Evolutionary conservation across 257 asterid species (phyloP), one percentile per base, ranked within the genome.

Genomic region (Nicotiana benthamiana): DNA sequence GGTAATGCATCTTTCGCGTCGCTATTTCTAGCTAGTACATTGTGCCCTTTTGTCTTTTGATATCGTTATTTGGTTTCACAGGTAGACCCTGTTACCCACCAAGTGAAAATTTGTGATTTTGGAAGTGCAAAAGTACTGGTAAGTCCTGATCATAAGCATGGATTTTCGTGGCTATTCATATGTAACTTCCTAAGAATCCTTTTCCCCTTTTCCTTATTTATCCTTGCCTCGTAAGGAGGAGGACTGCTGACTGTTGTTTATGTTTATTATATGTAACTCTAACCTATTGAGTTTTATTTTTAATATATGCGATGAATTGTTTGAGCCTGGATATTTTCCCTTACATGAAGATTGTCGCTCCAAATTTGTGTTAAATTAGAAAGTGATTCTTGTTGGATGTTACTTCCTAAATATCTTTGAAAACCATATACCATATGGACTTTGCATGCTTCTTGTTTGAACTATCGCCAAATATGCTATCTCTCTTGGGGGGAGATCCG

Each of bases 51-150:
- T 82, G 43, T 75, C 83, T 67, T 4, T 79, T 70, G 24, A 82
- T 75, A 12, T 70, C 22, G 9, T 63, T 62, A 60, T 63, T 80
- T 82, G n/a, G 46, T 75, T 59, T 84, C 24, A 78, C 88, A 95
- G 99, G 99, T 95, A 79, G 93, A 95, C 83, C 93, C 94, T 64
- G 84, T 80, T 18, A 92, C 93, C 27, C 99, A 95, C 82, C 96
- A 91, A 80, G 94, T 95, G 61, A 95, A 95, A 85, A 93, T 95
- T 83, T 95, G 99, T 22, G 99, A 95, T 86, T 93, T 95, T 85
- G 99, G 99, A 85, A 95, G 99, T 91, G 99, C 99, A 48, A 95
- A 95, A 91, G 89, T 91, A 68, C 90, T 93, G 34, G 99, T 95
- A 93, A 89, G 93, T 87, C 77, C 13, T 43, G 1, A 72, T 24